Base-by-base conservation (phyloP, 371 early-diverging fungal genomes). In the Paraphysoderma sedebokerense region DNA sequence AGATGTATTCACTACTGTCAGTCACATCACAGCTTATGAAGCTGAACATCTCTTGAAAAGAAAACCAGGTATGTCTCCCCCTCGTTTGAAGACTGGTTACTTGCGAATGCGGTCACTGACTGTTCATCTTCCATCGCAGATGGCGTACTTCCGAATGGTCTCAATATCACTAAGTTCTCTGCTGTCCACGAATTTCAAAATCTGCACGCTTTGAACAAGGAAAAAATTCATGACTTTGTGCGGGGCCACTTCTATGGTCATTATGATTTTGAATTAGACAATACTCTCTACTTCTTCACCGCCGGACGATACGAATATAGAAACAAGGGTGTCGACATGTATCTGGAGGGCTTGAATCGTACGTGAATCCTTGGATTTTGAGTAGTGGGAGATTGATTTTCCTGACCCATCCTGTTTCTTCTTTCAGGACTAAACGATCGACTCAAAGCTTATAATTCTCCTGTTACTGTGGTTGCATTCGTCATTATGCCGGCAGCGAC, bases 101-200 rank as follows among this genome's bases (percentile, higher is more conserved):
- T 13, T n/a, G 35, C 35, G 13, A 12, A 13, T n/a, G 35, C 13
- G 35, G 35, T 13, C n/a, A 34, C n/a, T n/a, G n/a, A n/a, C n/a
- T n/a, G n/a, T n/a, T n/a, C n/a, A n/a, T n/a, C n/a, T n/a, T n/a
- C n/a, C n/a, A 40, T 26, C 39, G 1, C 60, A 80, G 95, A 95
- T 61, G 93, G 96, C 39, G 89, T 95, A 19, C 60, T 89, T 34
- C 96, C 96, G 23, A 95, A 92, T 56, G 93, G 96, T 29, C 64
- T 95, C 31, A 91, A 89, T 55, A 91, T 92, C 3, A 84, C 88
- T 47, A 92, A 95, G 65, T 91, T 92, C 72, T 78, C 78, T 26
- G 96, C 93, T 17, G 77, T 89, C 68, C 96, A 95, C 65, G 93
- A 95, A 67, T 95, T 95, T 72, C 93, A 95, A 62, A 95, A 95